phyloP scores from a whole-genome alignment of 345 rosid genomes.

The Eucalyptus tenuipes region DNA sequence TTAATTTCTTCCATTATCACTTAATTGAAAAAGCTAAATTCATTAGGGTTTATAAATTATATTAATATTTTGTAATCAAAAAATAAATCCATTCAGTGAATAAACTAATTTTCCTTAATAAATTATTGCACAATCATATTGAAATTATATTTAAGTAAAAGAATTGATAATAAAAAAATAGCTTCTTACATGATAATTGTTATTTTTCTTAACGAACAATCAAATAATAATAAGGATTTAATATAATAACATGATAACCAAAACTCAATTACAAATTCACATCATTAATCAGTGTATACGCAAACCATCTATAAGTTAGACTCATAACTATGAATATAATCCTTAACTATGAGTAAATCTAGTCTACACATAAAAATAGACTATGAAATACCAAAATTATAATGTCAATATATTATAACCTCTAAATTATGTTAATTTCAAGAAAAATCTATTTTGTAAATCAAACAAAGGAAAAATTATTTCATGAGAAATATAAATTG shows the following conservation, averaged over 20 bases:
- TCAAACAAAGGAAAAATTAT: background rate
- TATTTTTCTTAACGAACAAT: background rate
- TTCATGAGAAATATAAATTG: background rate
- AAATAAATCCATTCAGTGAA: background rate
- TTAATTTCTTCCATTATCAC: background rate
- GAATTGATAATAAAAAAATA: background rate
- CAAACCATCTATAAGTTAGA: background rate
- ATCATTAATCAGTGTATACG: background rate
- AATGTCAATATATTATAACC: background rate
- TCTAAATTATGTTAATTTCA: background rate
- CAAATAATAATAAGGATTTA: background rate
- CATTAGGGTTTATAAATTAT: background rate
- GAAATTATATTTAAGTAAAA: background rate
- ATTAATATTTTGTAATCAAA: too few species aligned
- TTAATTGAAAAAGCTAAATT: background rate
- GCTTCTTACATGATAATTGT: background rate
- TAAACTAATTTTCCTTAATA: background rate
- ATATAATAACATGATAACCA: background rate
- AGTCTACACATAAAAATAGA: background rate
- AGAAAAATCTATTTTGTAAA: background rate
- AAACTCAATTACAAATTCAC: background rate
- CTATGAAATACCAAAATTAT: background rate
- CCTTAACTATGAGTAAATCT: background rate
- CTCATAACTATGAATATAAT: background rate
- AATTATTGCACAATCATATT: background rate